Base-by-base conservation (phyloP, 1,284 basidiomycete genomes). In the Porphyrellus sp. region DNA sequence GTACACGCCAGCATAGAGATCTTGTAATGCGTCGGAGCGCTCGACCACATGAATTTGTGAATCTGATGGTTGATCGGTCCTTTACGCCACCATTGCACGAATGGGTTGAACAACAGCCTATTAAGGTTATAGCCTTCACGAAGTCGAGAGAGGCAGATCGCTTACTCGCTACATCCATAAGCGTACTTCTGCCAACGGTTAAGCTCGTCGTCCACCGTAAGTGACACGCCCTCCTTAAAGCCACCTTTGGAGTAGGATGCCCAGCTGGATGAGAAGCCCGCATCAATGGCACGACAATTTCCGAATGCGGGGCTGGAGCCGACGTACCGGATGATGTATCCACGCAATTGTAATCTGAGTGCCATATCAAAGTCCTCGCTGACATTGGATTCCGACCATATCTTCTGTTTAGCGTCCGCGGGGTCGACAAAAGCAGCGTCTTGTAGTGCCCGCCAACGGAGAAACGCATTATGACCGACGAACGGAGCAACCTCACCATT, bases 311-410 rank as follows among this genome's bases (percentile, higher is more conserved):
- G 16, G 28, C 20, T 34, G 33, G 13, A 39, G 12, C 9, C 35
- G 18, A 48, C 57, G 23, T 43, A 52, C 60, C 55, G 53, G 40
- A 52, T 53, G 12, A 53, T 60, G 40, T 57, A 63, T 5, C 66
- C 63, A 43, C 65, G 67, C 44, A 67, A 70, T 49, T 73, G 78
- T 23, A 89, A 70, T 12, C 86, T 76, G 18, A 92, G 72, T 0
- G 90, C 89, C 82, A 92, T 89, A 62, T 92, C 89, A 64, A 93
- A 92, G 69, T 93, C 91, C 63, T 93, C 91, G 3, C 85, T 89
- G 2, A 93, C 91, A 60, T 92, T 90, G 8, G 77, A 71, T 72
- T 93, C 89, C 2, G 84, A 88, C 91, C 91, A 94, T 49, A 89
- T 82, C 74, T 90, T 91, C 63, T 76, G 78, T 52, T 77, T 64